Evolutionary conservation across 2,329 filamentous ascomycete species (phyloP), one percentile per base, ranked within the genome.

Genomic region (Penicillium sp.): DNA sequence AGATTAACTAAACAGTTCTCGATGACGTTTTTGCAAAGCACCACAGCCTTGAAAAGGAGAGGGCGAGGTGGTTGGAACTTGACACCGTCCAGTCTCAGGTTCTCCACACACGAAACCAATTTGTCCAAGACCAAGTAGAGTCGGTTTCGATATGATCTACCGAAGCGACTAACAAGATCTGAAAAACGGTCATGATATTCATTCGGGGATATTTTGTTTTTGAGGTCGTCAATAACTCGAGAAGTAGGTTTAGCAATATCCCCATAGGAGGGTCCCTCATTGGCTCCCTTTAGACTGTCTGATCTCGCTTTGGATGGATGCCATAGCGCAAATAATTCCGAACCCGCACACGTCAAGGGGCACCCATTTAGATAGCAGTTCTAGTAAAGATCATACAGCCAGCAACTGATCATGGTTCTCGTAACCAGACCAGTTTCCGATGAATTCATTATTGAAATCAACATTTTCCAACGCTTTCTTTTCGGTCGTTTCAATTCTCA

Each of bases 1-100:
- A 59, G 26, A 18, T 56, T 46, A 11, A 61, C 47, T 21, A 57
- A 30, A 24, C 60, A 61, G 40, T 63, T 63, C 35, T 63, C 61
- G 14, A 63, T 50, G 11, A 63, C 47, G 30, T 57, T 56, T 42
- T 59, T 63, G 28, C 52, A 59, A 18, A 47, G 24, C 14, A 45
- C 53, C 0, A 59, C 38, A 40, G 52, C 28, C 11, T 63, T 58
- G 7, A 62, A 35, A 11, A 54, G 45, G 7, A 62, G 26, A 23
- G 46, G 56, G 3, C 52, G 42, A 4, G 60, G 58, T 26, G 58
- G 43, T n/a, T 42, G 56, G 20, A 62, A 63, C 38, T 47, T 18
- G 16, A 23, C 16, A 14, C 5, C 24, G 28, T 47, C 16, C 1
- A 61, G 54, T 16, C 42, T 48, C 54, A 61, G 35, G 14, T 16